Evolutionary conservation across 1,139 yeast species (phyloP).

Genomic region (Zygosaccharomyces pseudobailii): DNA sequence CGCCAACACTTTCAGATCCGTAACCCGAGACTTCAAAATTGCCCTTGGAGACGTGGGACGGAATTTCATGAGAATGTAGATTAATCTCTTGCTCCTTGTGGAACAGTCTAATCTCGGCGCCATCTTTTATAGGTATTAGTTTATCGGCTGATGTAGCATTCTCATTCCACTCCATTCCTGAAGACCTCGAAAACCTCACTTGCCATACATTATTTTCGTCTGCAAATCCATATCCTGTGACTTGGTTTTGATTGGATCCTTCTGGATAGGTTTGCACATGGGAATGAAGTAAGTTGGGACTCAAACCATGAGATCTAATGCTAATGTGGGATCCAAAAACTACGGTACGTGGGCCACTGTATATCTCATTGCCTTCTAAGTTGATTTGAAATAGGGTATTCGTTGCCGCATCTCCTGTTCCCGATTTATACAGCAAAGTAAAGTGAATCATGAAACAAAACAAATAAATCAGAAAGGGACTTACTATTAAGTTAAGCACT

Average conservation of each 20-base stretch:
- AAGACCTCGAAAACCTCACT: slow-evolving; percentile 45
- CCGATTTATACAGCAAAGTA: slow-evolving; percentile 65
- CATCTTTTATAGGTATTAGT: slow-evolving; percentile 39
- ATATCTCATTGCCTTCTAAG: slow-evolving; percentile 50
- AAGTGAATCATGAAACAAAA: slow-evolving; percentile 79
- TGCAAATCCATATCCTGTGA: slow-evolving; percentile 71
- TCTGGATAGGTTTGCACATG: slow-evolving; percentile 64
- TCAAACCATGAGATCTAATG: slow-evolving; percentile 65
- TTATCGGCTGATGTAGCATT: slow-evolving; percentile 29
- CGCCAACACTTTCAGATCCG: slow-evolving; percentile 53
- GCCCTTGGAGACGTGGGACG: slow-evolving; percentile 50
- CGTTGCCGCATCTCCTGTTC: slow-evolving; percentile 71
- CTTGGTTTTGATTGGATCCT: slow-evolving; percentile 70
- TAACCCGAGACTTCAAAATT: slow-evolving; percentile 66
- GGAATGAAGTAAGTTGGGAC: slow-evolving; percentile 68
- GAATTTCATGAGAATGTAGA: slow-evolving; percentile 58
- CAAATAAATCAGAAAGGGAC: slow-evolving; percentile 71
- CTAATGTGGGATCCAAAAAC: slow-evolving; percentile 60
- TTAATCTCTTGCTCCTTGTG: slow-evolving; percentile 52
- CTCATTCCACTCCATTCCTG: slow-evolving; percentile 28
- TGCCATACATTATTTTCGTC: slow-evolving; percentile 65
- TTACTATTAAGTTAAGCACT: slow-evolving; percentile 56
- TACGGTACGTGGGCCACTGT: slow-evolving; percentile 56
- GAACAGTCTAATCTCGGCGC: slow-evolving; percentile 51
- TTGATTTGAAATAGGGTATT: slow-evolving; percentile 69